phyloP scores from a whole-genome alignment of 140 eudicot genomes.

The Bidens hawaiensis region DNA sequence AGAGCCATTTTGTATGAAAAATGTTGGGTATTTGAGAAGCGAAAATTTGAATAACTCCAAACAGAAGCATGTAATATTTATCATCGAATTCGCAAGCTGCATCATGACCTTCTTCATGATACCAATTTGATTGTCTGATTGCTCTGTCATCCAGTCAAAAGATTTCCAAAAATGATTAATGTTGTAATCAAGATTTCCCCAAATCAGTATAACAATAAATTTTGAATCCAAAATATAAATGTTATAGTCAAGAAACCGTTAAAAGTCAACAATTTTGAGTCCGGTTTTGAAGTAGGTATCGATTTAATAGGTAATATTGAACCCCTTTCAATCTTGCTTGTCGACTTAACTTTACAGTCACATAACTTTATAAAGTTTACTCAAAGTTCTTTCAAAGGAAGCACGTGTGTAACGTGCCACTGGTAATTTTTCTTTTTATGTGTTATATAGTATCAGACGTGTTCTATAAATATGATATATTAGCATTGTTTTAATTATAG shows the following conservation, averaged over 20 bases:
- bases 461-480: not conserved
- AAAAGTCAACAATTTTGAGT: not conserved
- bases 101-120: constrained; percentile 61
- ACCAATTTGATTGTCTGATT: constrained; percentile 68
- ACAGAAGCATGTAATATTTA: constrained; percentile 46
- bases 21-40: constrained; percentile 76
- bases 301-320: not conserved
- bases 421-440: no score
- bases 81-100: constrained; percentile 54
- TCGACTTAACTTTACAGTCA: no score
- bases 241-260: no score
- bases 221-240: not conserved
- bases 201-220: not conserved
- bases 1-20: constrained; percentile 68
- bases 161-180: not conserved
- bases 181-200: constrained; percentile 18
- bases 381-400: no score
- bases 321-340: not conserved
- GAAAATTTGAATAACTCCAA: constrained; percentile 58
- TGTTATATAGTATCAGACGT: not conserved
- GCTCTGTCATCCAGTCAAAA: constrained; percentile 38
- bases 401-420: no score
- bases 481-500: not conserved
- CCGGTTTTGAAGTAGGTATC: no score
- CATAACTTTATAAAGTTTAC: no score